Evolutionary conservation across 2,329 filamentous ascomycete species (phyloP).

Genomic region (Aureobasidium sp.): DNA sequence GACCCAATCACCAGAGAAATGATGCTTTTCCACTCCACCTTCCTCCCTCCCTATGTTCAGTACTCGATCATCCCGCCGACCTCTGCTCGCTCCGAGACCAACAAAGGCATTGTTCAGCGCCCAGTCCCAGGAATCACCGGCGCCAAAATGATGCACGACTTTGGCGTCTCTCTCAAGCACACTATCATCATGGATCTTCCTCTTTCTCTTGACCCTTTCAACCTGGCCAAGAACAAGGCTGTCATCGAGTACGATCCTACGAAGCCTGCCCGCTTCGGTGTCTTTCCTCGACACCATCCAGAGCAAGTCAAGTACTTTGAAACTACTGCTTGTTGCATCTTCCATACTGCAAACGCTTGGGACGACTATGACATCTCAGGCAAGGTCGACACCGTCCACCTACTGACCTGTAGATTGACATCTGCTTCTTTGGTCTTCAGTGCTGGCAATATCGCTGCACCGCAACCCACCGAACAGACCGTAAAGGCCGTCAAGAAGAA

Average conservation of each 20-base stretch:
- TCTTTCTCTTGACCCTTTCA: slow-evolving; percentile 57
- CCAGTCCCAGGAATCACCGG: slow-evolving; percentile 55
- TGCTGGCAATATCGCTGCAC: slow-evolving; percentile 55
- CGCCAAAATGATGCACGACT: slow-evolving; percentile 71
- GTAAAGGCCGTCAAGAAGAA: slow-evolving; percentile 24
- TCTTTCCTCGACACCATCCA: slow-evolving; percentile 58
- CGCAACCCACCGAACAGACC: slow-evolving; percentile 33
- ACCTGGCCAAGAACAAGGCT: slow-evolving; percentile 49
- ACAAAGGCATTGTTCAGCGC: slow-evolving; percentile 40
- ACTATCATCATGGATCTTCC: slow-evolving; percentile 66
- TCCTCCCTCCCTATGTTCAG: slow-evolving; percentile 58
- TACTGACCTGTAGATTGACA: slow-evolving; percentile 61
- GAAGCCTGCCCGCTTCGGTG: slow-evolving; percentile 55
- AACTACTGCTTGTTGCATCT: slow-evolving; percentile 61
- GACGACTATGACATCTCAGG: slow-evolving; percentile 39
- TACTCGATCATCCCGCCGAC: slow-evolving; percentile 52
- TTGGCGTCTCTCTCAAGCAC: slow-evolving; percentile 56
- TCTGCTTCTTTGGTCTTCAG: slow-evolving; percentile 59
- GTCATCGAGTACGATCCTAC: slow-evolving; percentile 54
- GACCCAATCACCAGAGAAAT: slow-evolving; percentile 59
- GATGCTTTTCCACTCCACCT: slow-evolving; percentile 61
- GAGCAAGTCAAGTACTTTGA: slow-evolving; percentile 58
- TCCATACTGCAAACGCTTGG: slow-evolving; percentile 68
- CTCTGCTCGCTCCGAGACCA: slow-evolving; percentile 15
- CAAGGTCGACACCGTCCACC: slow-evolving; percentile 46